Percentiles rank a stretch among this genome's conserved stretches.
These are phyloP conservation scores for Trichophyton benhamiae DNA, from an alignment of 2,329 filamentous ascomycete genomes.

Conservation along the genomic window DNA sequence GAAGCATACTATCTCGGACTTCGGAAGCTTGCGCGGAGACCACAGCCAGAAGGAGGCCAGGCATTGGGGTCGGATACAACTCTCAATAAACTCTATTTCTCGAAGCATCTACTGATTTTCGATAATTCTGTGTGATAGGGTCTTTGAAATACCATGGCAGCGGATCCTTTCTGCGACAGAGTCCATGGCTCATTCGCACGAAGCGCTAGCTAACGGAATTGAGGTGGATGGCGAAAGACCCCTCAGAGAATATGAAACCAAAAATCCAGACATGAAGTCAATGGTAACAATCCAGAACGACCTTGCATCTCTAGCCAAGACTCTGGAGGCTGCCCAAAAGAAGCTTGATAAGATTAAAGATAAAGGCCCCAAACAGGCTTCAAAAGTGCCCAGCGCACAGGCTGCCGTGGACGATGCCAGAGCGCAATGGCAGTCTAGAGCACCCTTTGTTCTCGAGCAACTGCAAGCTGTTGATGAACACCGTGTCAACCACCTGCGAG, in stretches of 20 bases:
- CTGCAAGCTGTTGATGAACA: slow-evolving; percentile 84
- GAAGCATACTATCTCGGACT: slow-evolving; percentile 76
- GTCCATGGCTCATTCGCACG: slow-evolving; percentile 70
- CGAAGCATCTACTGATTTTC: slow-evolving; percentile 1
- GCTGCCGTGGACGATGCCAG: slow-evolving; percentile 64
- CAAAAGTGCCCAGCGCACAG: slow-evolving; percentile 64
- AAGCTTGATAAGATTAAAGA: slow-evolving; percentile 72
- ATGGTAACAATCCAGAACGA: slow-evolving; percentile 75
- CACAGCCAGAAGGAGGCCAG: slow-evolving; percentile 59
- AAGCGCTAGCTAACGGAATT: slow-evolving; percentile 65
- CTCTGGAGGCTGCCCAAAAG: slow-evolving; percentile 71
- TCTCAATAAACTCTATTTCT: background rate
- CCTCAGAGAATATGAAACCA: slow-evolving; percentile 60
- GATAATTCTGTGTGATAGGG: slow-evolving; percentile 39
- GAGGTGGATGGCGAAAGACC: slow-evolving; percentile 79
- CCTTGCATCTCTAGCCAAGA: slow-evolving; percentile 65
- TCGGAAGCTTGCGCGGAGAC: slow-evolving; percentile 64
- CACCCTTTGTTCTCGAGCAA: slow-evolving; percentile 87
- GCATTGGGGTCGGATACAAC: slow-evolving; percentile 65
- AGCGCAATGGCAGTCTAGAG: slow-evolving; percentile 84
- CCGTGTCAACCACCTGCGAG: slow-evolving; percentile 76
- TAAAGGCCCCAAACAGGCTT: slow-evolving; percentile 60
- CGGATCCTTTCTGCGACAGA: slow-evolving; percentile 72
- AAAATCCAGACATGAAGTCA: slow-evolving; percentile 62
- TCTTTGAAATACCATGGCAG: slow-evolving; percentile 84